phyloP scores from a whole-genome alignment of 2,329 filamentous ascomycete genomes.

The Pseudopyricularia cyperi region DNA sequence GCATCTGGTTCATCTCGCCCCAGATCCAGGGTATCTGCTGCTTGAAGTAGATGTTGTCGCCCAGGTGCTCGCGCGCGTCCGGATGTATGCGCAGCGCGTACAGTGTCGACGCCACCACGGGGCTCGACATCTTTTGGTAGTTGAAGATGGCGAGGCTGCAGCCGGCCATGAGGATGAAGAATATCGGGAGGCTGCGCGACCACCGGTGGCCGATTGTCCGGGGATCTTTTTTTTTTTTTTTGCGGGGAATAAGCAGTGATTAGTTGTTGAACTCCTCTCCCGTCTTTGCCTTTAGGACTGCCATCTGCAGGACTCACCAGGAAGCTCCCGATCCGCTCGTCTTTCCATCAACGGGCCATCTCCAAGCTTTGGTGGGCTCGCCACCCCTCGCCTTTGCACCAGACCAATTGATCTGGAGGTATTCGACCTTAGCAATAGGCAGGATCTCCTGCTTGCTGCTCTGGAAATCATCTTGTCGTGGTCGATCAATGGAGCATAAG shows the following conservation, averaged over 20 bases:
- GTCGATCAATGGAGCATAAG: background rate
- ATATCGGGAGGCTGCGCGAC: conserved; percentile 67
- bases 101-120: conserved; percentile 73
- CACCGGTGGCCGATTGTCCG: conserved; percentile 29
- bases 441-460: conserved; percentile 4
- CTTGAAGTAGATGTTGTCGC: conserved; percentile 76
- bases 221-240: background rate
- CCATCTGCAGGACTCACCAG: conserved; percentile 29
- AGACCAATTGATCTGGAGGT: background rate
- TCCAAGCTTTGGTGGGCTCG: conserved; percentile 43
- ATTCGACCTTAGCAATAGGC: conserved; percentile 5
- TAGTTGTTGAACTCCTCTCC: background rate
- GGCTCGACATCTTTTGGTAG: conserved; percentile 90
- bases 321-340: conserved; percentile 52
- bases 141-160: conserved; percentile 90
- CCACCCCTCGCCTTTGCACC: conserved; percentile 28
- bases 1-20: conserved; percentile 85
- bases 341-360: conserved; percentile 54
- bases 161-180: conserved; percentile 55
- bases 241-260: background rate
- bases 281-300: background rate
- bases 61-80: conserved; percentile 62
- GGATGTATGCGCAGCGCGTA: conserved; percentile 80
- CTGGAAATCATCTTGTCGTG: conserved; percentile 7
- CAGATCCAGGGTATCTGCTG: conserved; percentile 71